Evolutionary conservation across 768 basidiomycete genomes (phyloP), one percentile per base, ranked within the genome.

Genomic region (Tulasnella sp.): DNA sequence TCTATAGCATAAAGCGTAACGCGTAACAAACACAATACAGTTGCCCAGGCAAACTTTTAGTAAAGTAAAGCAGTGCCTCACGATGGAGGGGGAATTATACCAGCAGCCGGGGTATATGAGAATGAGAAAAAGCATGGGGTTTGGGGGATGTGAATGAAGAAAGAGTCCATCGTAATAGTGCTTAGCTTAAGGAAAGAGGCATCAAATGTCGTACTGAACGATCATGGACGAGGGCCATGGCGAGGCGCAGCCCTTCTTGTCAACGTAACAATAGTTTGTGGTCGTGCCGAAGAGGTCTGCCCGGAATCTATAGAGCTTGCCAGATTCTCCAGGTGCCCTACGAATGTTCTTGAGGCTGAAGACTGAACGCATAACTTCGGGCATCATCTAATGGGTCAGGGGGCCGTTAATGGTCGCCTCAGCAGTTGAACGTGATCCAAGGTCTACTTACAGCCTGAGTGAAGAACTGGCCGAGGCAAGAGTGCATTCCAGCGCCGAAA

Each of bases 401-500:
- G 11, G 41, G 22, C 34, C 1, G 5, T 79, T 79, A 12, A 46
- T 46, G 18, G 84, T 86, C 60, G 1, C 83, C 8, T 83, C 60
- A 37, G 86, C 86, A 18, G 48, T 75, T 83, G 82, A 0, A 77
- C 82, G 1, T 86, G 86, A 24, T 86, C 87, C 60, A 87, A 40
- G 86, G 78, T 88, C 88, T 3, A 89, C 85, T 16, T 87, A 85
- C 28, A 88, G 86, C 88, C 87, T 81, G n/a, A 42, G 46, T 46
- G 72, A 80, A 79, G 58, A 31, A 46, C 12, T 76, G 79, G 37
- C 73, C 79, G n/a, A 80, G 75, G 58, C 79, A 80, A 11, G 37
- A 73, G 31, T 60, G 72, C 81, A 81, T 69, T 4, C 48, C 81
- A 31, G 40, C 40, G 20, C 79, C 81, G 75, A 80, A 76, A 41